These are phyloP conservation scores for Phialophora macrospora DNA, from an alignment of 2,329 filamentous ascomycete species.

Conservation along the genomic window DNA sequence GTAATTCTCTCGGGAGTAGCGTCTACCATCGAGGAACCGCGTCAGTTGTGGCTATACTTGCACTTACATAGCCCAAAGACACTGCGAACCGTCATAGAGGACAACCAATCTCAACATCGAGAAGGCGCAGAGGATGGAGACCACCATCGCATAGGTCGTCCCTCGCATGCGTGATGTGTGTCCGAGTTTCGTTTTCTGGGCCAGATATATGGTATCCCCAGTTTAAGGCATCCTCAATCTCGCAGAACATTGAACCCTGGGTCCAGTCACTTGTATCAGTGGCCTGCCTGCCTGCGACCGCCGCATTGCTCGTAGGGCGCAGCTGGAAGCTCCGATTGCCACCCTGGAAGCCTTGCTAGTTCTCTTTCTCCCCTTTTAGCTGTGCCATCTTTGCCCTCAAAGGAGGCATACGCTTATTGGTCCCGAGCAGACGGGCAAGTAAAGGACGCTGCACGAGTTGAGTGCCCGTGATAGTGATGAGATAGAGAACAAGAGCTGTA, in stretches of 20 bases:
- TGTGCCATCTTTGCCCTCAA: conserved; percentile 21
- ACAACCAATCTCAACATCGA: too few relatives aligned
- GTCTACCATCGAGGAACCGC: too few relatives aligned
- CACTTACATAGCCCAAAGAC: too few relatives aligned
- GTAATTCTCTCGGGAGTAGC: too few relatives aligned
- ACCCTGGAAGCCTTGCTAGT: neutral
- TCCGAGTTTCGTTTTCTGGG: too few relatives aligned
- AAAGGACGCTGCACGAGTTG: conserved; percentile 29
- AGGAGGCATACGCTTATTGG: conserved; percentile 16
- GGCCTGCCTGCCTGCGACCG: too few relatives aligned
- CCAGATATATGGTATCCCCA: neutral
- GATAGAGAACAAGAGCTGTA: conserved; percentile 31
- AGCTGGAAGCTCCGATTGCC: neutral
- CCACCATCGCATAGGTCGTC: too few relatives aligned
- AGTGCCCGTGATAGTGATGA: conserved; percentile 27
- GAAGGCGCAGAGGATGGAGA: too few relatives aligned
- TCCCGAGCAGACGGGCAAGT: conserved; percentile 19
- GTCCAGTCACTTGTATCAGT: neutral
- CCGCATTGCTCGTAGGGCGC: neutral
- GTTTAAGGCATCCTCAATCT: neutral
- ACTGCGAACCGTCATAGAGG: too few relatives aligned
- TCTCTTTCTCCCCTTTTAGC: neutral
- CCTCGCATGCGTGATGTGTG: too few relatives aligned
- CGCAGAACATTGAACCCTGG: neutral
- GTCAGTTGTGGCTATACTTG: too few relatives aligned